phyloP scores from a whole-genome alignment of 768 basidiomycete genomes.

The Russula dissimulans region DNA sequence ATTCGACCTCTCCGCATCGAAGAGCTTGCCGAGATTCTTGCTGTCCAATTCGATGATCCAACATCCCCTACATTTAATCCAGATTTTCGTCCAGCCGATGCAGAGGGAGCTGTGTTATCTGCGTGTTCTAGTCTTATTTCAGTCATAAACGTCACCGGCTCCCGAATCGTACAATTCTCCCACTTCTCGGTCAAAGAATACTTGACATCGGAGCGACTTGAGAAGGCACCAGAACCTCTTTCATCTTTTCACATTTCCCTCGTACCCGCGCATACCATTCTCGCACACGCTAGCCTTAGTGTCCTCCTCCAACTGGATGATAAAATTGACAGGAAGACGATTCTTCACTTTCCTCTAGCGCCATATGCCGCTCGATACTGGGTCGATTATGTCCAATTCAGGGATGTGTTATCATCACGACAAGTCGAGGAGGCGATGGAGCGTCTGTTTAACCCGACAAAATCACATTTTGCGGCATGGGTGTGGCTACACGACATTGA shows the following conservation, averaged over 20 bases:
- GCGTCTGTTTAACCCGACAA: background rate
- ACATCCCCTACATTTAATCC: background rate
- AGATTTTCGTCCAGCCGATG: background rate
- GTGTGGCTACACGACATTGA: background rate
- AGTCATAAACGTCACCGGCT: too few species aligned
- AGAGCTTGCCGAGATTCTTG: background rate
- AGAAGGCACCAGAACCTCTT: too few species aligned
- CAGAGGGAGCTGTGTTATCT: background rate
- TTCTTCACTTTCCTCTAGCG: background rate
- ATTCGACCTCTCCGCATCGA: background rate
- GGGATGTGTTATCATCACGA: background rate
- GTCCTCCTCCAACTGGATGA: background rate
- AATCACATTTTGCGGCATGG: background rate
- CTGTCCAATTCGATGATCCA: background rate
- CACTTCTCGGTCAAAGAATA: background rate
- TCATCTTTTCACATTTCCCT: background rate
- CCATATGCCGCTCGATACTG: background rate
- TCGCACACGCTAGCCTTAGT: background rate
- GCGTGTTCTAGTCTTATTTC: background rate
- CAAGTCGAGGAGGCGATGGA: background rate
- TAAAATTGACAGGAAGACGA: background rate
- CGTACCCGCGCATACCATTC: background rate
- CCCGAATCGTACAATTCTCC: background rate
- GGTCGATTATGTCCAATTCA: background rate
- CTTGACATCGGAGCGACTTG: too few species aligned